Conservation (phyloP, 768 basidiomycete species). For the Amanita muscaria region DNA sequence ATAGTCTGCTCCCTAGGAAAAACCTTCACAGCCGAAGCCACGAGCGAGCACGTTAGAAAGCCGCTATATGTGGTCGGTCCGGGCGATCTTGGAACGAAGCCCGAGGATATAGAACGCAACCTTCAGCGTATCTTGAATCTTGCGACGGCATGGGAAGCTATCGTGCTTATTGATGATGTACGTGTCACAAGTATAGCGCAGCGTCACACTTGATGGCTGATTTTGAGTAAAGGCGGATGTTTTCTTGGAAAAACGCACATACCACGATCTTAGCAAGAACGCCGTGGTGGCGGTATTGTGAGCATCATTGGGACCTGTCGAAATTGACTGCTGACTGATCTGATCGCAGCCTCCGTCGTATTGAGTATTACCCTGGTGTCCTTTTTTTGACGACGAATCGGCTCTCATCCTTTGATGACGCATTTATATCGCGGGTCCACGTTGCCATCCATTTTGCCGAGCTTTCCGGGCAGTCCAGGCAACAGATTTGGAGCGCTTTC, state of each 20-base stretch:
- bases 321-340: conserved; percentile 16
- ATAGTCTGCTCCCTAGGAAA: conserved; percentile 26
- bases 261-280: conserved; percentile 57
- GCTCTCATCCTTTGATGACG: conserved; percentile 55
- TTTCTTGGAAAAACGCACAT: conserved; percentile 60
- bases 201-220: conserved; percentile 8
- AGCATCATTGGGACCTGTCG: conserved; percentile 3
- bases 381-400: conserved; percentile 51
- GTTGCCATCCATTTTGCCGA: conserved; percentile 59
- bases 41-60: conserved; percentile 44
- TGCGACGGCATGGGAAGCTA: conserved; percentile 53
- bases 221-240: conserved; percentile 41
- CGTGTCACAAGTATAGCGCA: background rate
- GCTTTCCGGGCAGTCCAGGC: conserved; percentile 41
- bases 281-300: conserved; percentile 68
- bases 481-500: conserved; percentile 59
- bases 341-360: conserved; percentile 39
- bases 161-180: conserved; percentile 48
- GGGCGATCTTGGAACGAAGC: conserved; percentile 45
- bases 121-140: conserved; percentile 42
- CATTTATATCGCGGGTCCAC: conserved; percentile 60
- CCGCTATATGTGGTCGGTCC: conserved; percentile 47
- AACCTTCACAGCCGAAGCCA: conserved; percentile 53
- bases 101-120: conserved; percentile 32
- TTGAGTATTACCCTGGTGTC: conserved; percentile 50